A percentile compares a stretch with the other conserved stretches of the same genome.
Conservation (phyloP, 192 early-diverging fungal species). For the Spizellomyces punctatus region DNA sequence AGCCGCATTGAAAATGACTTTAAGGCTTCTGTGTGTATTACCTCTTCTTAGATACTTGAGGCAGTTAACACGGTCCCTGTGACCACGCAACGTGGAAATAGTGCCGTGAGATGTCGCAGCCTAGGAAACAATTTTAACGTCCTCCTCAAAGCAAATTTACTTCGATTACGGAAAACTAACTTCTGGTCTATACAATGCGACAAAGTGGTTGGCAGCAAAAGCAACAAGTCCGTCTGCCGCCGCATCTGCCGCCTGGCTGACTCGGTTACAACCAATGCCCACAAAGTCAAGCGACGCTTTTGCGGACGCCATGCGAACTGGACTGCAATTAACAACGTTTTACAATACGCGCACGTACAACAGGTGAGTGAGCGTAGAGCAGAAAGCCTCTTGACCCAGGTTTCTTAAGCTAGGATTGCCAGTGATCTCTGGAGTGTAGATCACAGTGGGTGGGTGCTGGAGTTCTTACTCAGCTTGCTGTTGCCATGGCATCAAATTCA, state of each 20-base stretch:
- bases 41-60: constrained; percentile 69
- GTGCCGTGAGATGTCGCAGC: neutral
- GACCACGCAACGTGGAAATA: constrained; percentile 70
- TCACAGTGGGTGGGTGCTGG: too few species aligned
- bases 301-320: neutral
- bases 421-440: too few species aligned
- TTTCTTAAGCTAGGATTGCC: too few species aligned
- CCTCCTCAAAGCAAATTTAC: too few species aligned
- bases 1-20: constrained; percentile 3
- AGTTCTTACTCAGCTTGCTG: too few species aligned
- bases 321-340: too few species aligned
- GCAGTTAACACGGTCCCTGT: constrained; percentile 75
- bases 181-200: constrained; percentile 75
- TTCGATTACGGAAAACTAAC: constrained; percentile 35
- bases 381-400: too few species aligned
- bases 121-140: too few species aligned
- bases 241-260: constrained; percentile 67
- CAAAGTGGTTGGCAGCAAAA: constrained; percentile 68
- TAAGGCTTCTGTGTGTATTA: constrained; percentile 2
- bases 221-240: constrained; percentile 53
- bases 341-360: too few species aligned
- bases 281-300: neutral
- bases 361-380: too few species aligned
- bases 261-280: constrained; percentile 59
- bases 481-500: too few species aligned